phyloP scores from a whole-genome alignment of 75 land plant genomes.

The Selaginella tamariscina region DNA sequence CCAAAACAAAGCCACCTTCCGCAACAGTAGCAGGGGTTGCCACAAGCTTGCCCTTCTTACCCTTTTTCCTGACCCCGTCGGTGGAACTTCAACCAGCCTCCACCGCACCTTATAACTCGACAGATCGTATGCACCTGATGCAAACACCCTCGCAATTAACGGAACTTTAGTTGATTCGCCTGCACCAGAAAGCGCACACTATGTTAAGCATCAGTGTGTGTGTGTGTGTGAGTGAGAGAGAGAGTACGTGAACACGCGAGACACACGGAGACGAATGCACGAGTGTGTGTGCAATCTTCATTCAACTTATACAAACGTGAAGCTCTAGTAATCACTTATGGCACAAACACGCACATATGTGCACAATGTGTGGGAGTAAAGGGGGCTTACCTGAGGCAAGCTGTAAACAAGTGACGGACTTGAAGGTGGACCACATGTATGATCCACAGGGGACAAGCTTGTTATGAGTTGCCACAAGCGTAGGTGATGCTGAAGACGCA shows the following conservation, averaged over 20 bases:
- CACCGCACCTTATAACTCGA: conserved; percentile 63
- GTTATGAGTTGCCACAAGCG: conserved; percentile 15
- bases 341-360: too few species aligned
- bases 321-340: background rate
- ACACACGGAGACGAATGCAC: too few species aligned
- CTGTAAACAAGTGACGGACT: conserved; percentile 11
- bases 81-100: conserved; percentile 22
- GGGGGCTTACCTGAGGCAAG: background rate
- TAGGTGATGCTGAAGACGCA: conserved; percentile 10
- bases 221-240: too few species aligned
- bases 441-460: conserved; percentile 32
- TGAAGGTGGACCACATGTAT: conserved; percentile 22
- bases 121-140: conserved; percentile 79
- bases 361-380: too few species aligned
- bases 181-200: conserved; percentile 65
- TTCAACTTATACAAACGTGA: background rate
- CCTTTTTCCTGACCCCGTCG: conserved; percentile 6
- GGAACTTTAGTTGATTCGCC: conserved; percentile 38
- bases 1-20: conserved; percentile 6
- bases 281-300: conserved; percentile 12
- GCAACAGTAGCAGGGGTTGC: background rate
- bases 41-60: background rate
- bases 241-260: too few species aligned
- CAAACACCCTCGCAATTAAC: conserved; percentile 50
- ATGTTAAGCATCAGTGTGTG: conserved; percentile 39